Percentiles rank a stretch among this genome's conserved stretches.
phyloP scores from a whole-genome alignment of 495 filamentous ascomycete genomes.

The Astrothelium subdiscretum region DNA sequence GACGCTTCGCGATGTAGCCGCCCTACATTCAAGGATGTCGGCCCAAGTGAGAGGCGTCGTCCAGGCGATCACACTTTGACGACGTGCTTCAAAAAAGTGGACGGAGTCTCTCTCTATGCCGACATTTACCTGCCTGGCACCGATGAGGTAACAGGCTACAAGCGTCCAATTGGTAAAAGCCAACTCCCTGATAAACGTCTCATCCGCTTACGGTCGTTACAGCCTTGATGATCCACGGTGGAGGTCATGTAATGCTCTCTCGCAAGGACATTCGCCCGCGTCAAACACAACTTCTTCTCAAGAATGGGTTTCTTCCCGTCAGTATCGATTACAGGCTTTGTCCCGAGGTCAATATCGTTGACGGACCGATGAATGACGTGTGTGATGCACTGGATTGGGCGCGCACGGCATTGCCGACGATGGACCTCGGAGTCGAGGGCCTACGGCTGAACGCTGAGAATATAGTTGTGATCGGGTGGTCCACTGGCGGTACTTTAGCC shows the following conservation, averaged over 20 bases:
- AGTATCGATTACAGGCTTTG: slow-evolving; percentile 44
- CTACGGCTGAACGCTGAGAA: neutral
- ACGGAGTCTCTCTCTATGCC: neutral
- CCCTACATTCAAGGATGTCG: neutral
- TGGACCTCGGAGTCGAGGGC: neutral
- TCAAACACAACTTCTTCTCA: slow-evolving; percentile 31
- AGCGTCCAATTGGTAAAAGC: neutral
- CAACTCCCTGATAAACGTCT: neutral
- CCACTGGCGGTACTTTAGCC: neutral
- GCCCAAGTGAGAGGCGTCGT: neutral
- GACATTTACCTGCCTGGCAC: neutral
- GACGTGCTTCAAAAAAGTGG: neutral
- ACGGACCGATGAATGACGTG: neutral
- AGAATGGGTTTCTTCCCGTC: slow-evolving; percentile 36
- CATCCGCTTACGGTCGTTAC: neutral
- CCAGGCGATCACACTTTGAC: neutral
- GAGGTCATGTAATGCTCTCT: slow-evolving; percentile 37
- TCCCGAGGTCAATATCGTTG: slow-evolving; percentile 30
- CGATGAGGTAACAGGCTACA: neutral
- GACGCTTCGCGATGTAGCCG: neutral
- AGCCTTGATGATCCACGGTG: slow-evolving; percentile 47
- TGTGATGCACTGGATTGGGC: neutral
- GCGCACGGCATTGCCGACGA: neutral
- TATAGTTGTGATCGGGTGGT: neutral
- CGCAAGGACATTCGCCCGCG: slow-evolving; percentile 32